Base-by-base conservation (phyloP, 768 basidiomycete species). In the Tremella yokohamensis region DNA sequence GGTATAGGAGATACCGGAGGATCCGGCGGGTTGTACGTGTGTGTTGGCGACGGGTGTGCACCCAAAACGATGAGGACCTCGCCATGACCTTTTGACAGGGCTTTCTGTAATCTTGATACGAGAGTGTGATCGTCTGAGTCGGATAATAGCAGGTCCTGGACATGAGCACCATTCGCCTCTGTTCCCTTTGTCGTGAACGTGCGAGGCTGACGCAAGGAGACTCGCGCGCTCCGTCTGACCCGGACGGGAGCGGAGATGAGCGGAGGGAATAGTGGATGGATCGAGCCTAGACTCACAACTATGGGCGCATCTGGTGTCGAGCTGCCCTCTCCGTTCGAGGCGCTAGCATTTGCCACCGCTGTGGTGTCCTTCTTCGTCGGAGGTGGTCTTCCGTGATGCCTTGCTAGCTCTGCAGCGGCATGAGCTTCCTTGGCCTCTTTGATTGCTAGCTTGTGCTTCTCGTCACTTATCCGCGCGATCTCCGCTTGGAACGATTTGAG, bases 401-500 rank as follows among this genome's bases (percentile, higher is more conserved):
- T 65, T 1, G 66, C 72, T 8, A 74, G 54, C 56, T 67, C 69
- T 8, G 66, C 65, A 6, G 65, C 66, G 1, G 66, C 62, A 49
- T 67, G 62, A 8, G 65, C 64, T 45, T 66, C 65, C 42, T 56
- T 56, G 8, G 67, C 67, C 37, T 65, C 64, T 42, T 63, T 49
- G 18, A 64, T 58, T 3, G 67, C 66, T 24, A 57, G 53, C 3
- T 57, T 49, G 19, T 69, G 60, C 49, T 66, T 65, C 38, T 65
- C 62, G 15, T 62, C 57, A 0, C 66, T 62, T 16, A 68, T 66
- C 9, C 53, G 51, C 18, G 69, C 70, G 45, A 75, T 72, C 63
- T 75, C 73, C 8, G 73, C 71, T 65, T 77, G 76, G 61, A 77
- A 77, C 34, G 73, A 62, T 51, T 64, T 68, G 16, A 77, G 63